Evolutionary conservation across 1,284 basidiomycete species (phyloP).

Genomic region (Puccinia coronata): DNA sequence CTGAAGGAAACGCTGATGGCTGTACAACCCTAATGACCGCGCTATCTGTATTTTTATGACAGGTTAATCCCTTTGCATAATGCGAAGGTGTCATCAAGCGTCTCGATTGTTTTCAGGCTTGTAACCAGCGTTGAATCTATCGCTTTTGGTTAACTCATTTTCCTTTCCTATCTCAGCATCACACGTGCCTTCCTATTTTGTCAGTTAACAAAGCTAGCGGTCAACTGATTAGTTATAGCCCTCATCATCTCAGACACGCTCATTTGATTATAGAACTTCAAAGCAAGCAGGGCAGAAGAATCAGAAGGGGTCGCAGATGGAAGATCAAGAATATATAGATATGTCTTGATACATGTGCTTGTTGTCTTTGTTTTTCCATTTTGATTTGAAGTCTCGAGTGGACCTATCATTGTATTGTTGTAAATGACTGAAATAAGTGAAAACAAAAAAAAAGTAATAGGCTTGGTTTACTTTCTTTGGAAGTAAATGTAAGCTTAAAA

Average conservation of each 20-base stretch:
- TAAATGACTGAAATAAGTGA: constrained; percentile 46
- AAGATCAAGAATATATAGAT: constrained; percentile 3
- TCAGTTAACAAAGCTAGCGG: not conserved
- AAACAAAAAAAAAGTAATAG: no score
- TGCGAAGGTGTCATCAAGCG: not conserved
- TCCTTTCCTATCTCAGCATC: not conserved
- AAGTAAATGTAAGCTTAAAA: not conserved
- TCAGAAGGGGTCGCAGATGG: not conserved
- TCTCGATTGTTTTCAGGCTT: not conserved
- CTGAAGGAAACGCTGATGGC: not conserved
- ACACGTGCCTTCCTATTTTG: not conserved
- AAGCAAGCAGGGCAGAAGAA: not conserved
- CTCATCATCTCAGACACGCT: not conserved
- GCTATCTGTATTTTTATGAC: no score
- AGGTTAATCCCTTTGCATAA: constrained; percentile 39
- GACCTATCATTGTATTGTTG: constrained; percentile 22
- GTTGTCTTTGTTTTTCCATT: constrained; percentile 2
- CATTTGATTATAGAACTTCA: not conserved
- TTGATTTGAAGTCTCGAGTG: not conserved
- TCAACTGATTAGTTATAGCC: not conserved
- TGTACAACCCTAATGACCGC: not conserved
- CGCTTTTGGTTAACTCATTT: not conserved
- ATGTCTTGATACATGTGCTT: not conserved
- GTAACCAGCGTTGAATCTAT: not conserved
- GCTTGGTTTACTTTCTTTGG: not conserved